Evolutionary conservation across 495 filamentous ascomycete species (phyloP).

Genomic region (Hypoxylon cercidicola): DNA sequence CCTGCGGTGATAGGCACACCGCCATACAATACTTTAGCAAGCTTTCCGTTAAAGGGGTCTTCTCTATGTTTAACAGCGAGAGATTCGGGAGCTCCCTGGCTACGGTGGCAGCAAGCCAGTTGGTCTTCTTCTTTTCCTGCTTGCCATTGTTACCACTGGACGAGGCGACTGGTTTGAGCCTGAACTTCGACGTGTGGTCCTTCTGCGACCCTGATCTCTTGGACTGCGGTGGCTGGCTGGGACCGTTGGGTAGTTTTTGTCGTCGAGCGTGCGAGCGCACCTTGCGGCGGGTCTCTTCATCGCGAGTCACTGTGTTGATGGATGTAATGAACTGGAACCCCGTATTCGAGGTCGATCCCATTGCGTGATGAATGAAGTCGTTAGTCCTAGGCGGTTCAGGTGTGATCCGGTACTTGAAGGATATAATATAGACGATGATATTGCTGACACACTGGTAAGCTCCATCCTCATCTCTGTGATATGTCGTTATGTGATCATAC

Average conservation of each 20-base stretch:
- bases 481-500: constrained; percentile 12
- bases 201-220: constrained; percentile 43
- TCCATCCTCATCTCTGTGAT: constrained; percentile 11
- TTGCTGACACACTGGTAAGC: constrained; percentile 25
- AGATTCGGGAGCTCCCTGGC: constrained; percentile 44
- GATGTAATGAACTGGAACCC: constrained; percentile 48
- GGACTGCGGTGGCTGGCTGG: constrained; percentile 32
- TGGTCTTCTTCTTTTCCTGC: constrained; percentile 37
- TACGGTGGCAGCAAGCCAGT: constrained; percentile 43
- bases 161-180: constrained; percentile 35
- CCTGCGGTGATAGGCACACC: constrained; percentile 45
- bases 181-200: constrained; percentile 46
- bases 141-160: constrained; percentile 4
- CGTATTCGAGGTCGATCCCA: constrained; percentile 22
- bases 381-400: neutral
- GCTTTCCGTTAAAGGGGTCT: constrained; percentile 44
- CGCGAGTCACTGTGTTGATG: constrained; percentile 46
- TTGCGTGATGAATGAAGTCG: constrained; percentile 12
- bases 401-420: neutral
- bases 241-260: constrained; percentile 43
- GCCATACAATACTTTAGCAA: constrained; percentile 47
- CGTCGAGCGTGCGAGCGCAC: constrained; percentile 46
- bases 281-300: constrained; percentile 47
- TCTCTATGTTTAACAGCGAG: constrained; percentile 45
- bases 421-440: constrained; percentile 12